These are phyloP conservation scores for Talaromyces amestolkiae DNA, from an alignment of 2,329 filamentous ascomycete species.

Conservation along the genomic window DNA sequence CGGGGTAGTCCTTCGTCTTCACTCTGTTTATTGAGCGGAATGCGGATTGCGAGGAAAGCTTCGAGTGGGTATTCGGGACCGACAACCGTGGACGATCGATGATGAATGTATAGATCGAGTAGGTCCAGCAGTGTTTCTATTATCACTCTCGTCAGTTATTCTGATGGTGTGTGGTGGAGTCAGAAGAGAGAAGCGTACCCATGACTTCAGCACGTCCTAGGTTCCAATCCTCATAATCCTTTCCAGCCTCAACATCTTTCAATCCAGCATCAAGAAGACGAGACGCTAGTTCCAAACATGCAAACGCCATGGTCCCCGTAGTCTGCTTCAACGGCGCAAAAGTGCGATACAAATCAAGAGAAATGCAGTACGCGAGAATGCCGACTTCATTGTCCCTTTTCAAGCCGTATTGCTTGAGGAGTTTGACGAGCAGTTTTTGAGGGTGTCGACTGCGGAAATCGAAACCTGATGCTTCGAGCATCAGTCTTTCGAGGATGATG, in stretches of 20 bases:
- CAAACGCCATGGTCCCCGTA: constrained; percentile 78
- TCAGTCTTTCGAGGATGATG: constrained; percentile 85
- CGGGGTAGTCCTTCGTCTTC: constrained; percentile 62
- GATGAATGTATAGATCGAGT: constrained; percentile 87
- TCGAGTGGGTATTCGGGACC: constrained; percentile 71
- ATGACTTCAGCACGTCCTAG: constrained; percentile 48
- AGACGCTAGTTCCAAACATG: constrained; percentile 75
- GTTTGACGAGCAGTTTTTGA: constrained; percentile 79
- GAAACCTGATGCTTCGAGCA: constrained; percentile 89
- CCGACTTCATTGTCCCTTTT: constrained; percentile 57
- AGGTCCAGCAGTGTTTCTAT: constrained; percentile 83
- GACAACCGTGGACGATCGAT: constrained; percentile 70
- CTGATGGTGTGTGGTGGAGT: background rate
- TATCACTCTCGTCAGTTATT: background rate
- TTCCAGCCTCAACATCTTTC: constrained; percentile 48
- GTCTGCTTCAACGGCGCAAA: constrained; percentile 89
- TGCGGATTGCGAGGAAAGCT: constrained; percentile 80
- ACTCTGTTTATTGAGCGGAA: constrained; percentile 78
- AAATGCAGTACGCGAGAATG: constrained; percentile 73
- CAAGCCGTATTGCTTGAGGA: constrained; percentile 61
- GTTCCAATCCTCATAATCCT: constrained; percentile 52
- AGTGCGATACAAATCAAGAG: constrained; percentile 87
- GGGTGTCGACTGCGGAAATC: constrained; percentile 90
- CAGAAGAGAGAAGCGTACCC: constrained; percentile 35
- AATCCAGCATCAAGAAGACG: constrained; percentile 61